Evolutionary conservation across 2,329 filamentous ascomycete species (phyloP).

Genomic region (Myrmaecium sp.): DNA sequence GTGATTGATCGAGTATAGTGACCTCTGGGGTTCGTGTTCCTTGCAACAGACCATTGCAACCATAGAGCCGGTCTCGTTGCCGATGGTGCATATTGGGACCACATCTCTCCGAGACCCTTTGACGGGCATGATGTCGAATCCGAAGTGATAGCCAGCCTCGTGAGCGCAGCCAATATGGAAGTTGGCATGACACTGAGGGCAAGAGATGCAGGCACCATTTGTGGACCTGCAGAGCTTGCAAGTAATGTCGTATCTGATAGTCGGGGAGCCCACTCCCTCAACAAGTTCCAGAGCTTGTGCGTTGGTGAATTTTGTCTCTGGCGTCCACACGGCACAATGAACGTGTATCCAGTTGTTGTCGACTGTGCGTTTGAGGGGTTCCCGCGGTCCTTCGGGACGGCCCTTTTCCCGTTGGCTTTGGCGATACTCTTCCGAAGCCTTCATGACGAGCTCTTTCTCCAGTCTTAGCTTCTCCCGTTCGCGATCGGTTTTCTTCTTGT

Average conservation of each 20-base stretch:
- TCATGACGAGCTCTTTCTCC: slow-evolving; percentile 69
- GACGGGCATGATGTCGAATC: slow-evolving; percentile 78
- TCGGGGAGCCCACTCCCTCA: slow-evolving; percentile 60
- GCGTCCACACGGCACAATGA: slow-evolving; percentile 77
- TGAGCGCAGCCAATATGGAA: slow-evolving; percentile 88
- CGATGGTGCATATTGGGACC: slow-evolving; percentile 61
- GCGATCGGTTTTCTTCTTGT: slow-evolving; percentile 83
- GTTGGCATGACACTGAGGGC: slow-evolving; percentile 51
- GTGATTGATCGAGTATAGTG: slow-evolving; percentile 66
- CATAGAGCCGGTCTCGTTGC: slow-evolving; percentile 60
- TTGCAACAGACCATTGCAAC: slow-evolving; percentile 84
- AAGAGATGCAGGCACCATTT: slow-evolving; percentile 65
- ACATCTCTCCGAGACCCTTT: slow-evolving; percentile 78
- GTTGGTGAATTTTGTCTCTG: slow-evolving; percentile 84
- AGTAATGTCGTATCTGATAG: slow-evolving; percentile 61
- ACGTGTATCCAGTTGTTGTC: slow-evolving; percentile 99
- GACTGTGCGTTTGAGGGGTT: slow-evolving; percentile 81
- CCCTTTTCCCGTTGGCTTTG: slow-evolving; percentile 71
- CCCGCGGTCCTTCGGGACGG: slow-evolving; percentile 67
- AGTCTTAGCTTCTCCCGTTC: slow-evolving; percentile 75
- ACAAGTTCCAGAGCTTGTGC: slow-evolving; percentile 67
- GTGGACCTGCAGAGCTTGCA: slow-evolving; percentile 73
- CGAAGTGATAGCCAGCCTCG: slow-evolving; percentile 64
- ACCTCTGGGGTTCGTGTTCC: slow-evolving; percentile 57
- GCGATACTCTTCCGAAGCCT: slow-evolving; percentile 65